Evolutionary conservation across 2,329 filamentous ascomycete species (phyloP).

Genomic region (Cladobotryum protrusum): DNA sequence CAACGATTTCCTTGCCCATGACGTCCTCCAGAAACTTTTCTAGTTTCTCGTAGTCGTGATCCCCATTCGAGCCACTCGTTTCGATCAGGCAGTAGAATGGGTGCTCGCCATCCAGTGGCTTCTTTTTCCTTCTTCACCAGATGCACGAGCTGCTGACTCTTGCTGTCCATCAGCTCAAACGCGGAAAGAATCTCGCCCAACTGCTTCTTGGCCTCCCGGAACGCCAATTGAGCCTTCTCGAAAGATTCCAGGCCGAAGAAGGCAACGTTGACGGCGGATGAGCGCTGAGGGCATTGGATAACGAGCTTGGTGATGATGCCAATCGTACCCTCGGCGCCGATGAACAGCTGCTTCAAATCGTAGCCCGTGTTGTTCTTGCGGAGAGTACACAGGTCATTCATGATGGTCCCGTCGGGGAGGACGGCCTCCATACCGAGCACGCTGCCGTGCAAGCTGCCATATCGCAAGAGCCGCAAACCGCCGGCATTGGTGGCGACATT

Average conservation of each 20-base stretch:
- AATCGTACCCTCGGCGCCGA: constrained; percentile 90
- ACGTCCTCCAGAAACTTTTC: constrained; percentile 86
- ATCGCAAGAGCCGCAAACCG: constrained; percentile 80
- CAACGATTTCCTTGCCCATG: constrained; percentile 79
- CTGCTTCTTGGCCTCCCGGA: constrained; percentile 81
- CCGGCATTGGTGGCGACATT: constrained; percentile 96
- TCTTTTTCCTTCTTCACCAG: constrained; percentile 68
- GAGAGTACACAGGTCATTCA: constrained; percentile 80
- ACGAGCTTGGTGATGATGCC: constrained; percentile 89
- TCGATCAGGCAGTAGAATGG: constrained; percentile 97
- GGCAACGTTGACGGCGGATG: constrained; percentile 86
- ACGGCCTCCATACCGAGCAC: constrained; percentile 92
- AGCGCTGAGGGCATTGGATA: constrained; percentile 81
- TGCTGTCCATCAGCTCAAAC: constrained; percentile 93
- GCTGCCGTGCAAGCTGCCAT: constrained; percentile 89
- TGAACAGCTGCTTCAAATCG: constrained; percentile 94
- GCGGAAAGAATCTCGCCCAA: constrained; percentile 93
- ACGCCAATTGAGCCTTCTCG: constrained; percentile 80
- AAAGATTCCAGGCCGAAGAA: constrained; percentile 89
- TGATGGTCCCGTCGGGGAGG: constrained; percentile 83
- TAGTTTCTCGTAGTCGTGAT: constrained; percentile 90
- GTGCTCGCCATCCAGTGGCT: constrained; percentile 74
- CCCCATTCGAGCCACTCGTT: constrained; percentile 88
- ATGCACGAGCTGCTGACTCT: constrained; percentile 71
- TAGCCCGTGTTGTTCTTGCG: constrained; percentile 99